Base-by-base conservation (phyloP, 352 stramenopile genomes). In the Globisporangium spiculum region DNA sequence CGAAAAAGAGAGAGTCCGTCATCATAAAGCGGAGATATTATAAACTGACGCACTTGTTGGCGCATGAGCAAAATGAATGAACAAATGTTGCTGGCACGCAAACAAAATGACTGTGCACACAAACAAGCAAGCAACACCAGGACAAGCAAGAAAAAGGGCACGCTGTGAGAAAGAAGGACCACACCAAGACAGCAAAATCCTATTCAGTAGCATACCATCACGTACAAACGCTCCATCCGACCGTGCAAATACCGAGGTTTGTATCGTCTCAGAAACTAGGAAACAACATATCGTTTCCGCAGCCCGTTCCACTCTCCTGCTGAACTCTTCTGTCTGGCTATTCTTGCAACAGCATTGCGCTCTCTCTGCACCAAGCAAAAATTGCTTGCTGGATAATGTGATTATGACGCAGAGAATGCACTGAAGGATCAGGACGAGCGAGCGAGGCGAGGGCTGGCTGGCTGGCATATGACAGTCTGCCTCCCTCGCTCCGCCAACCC, bases 41-140 rank as follows among this genome's bases (percentile, higher is more conserved):
- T 32, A 32, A 38, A 44, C 3, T 48, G 38, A 20, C 41, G 16
- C 16, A 50, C 41, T 50, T 22, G 41, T 50, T 22, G 41, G 5
- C 6, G 41, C 16, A 50, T 50, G 41, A 50, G 41, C 41, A 7
- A 50, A 20, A 36, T 30, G 24, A 58, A 22, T 18, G 14, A 58
- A 58, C 24, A 34, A 38, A 3, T 24, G 2, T 27, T 27, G 48
- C 16, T n/a, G 5, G 30, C 57, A 32, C 8, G 10, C 27, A 53
- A 26, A 20, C 18, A 32, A 32, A 57, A 26, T 60, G 55, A 60
- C 55, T 60, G 55, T 60, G 55, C 55, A 60, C 46, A 60, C 55
- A 60, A 60, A 14, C 53, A 34, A 59, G 24, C 55, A 60, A 9
- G 16, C 54, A 36, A 44, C 54, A 58, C 32, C 52, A 41, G 32